Percentiles rank a stretch among this genome's conserved stretches.
These are phyloP conservation scores for Neonectria neomacrospora DNA, from an alignment of 2,329 filamentous ascomycete species.

Conservation along the genomic window DNA sequence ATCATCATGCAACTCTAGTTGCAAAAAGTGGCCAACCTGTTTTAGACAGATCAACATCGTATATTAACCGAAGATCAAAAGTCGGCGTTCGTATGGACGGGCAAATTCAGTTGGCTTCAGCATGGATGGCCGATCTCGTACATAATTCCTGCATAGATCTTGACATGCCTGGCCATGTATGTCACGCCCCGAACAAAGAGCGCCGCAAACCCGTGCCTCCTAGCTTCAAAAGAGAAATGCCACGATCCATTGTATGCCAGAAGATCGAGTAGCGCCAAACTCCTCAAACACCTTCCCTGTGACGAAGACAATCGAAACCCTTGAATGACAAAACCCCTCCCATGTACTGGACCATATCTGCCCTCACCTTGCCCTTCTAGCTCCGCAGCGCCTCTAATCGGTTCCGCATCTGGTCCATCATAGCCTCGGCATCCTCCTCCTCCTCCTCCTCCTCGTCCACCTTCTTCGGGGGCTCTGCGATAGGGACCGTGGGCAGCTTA, in stretches of 20 bases:
- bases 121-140: not conserved
- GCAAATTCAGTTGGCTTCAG: not conserved
- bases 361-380: slow-evolving; percentile 51
- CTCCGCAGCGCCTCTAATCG: slow-evolving; percentile 91
- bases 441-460: slow-evolving; percentile 62
- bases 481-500: slow-evolving; percentile 65
- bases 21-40: too few species aligned
- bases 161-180: slow-evolving; percentile 1
- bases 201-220: slow-evolving; percentile 4
- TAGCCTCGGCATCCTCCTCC: slow-evolving; percentile 84
- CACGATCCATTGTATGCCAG: slow-evolving; percentile 21
- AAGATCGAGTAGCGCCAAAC: slow-evolving; percentile 24
- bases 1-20: too few species aligned
- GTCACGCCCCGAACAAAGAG: slow-evolving; percentile 11
- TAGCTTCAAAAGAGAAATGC: slow-evolving; percentile 10
- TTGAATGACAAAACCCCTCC: not conserved
- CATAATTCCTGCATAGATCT: not conserved
- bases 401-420: slow-evolving; percentile 94
- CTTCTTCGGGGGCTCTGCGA: slow-evolving; percentile 63
- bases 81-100: too few species aligned
- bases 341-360: not conserved
- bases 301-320: slow-evolving; percentile 1
- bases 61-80: not conserved
- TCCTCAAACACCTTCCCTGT: slow-evolving; percentile 13
- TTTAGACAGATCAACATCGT: not conserved